Evolutionary conservation across 805 yeast genomes (phyloP).

Genomic region (Groenewaldozyma salmanticensis): DNA sequence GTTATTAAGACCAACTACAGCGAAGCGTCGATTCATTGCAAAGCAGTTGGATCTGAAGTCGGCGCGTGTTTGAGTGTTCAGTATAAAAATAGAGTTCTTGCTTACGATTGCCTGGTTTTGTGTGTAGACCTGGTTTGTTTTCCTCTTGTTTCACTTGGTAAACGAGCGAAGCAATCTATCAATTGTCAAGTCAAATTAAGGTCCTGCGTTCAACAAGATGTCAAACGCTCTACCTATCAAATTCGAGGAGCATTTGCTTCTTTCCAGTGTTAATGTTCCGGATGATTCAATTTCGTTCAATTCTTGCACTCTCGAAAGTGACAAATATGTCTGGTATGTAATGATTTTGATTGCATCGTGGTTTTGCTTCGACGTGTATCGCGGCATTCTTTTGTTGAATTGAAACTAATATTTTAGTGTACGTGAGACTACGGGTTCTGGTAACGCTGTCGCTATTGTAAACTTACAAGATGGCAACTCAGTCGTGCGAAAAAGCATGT

Average conservation of each 20-base stretch:
- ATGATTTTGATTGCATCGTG: background rate
- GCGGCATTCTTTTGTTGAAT: background rate
- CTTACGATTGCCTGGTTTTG: too few relatives aligned
- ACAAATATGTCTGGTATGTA: constrained; percentile 69
- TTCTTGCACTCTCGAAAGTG: constrained; percentile 91
- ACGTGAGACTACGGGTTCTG: constrained; percentile 34
- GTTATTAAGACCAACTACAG: too few relatives aligned
- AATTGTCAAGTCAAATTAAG: too few relatives aligned
- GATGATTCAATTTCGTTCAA: constrained; percentile 81
- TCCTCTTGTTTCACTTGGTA: too few relatives aligned
- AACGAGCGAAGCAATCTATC: too few relatives aligned
- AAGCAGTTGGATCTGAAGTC: too few relatives aligned
- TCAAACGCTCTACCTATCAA: constrained; percentile 67
- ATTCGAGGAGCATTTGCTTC: constrained; percentile 88
- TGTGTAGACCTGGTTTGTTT: too few relatives aligned
- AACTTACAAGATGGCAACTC: constrained; percentile 72
- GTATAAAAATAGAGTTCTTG: too few relatives aligned
- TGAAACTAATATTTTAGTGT: constrained; percentile 20
- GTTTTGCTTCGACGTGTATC: background rate
- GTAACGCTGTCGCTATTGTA: constrained; percentile 82
- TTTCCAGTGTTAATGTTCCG: constrained; percentile 77
- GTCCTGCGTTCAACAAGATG: constrained; percentile 3
- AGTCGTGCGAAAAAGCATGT: constrained; percentile 84
- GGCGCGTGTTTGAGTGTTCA: too few relatives aligned
- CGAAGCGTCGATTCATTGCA: too few relatives aligned